These are phyloP conservation scores for Cladosporium sp. DNA, from an alignment of 2,329 filamentous ascomycete genomes.

Conservation along the genomic window DNA sequence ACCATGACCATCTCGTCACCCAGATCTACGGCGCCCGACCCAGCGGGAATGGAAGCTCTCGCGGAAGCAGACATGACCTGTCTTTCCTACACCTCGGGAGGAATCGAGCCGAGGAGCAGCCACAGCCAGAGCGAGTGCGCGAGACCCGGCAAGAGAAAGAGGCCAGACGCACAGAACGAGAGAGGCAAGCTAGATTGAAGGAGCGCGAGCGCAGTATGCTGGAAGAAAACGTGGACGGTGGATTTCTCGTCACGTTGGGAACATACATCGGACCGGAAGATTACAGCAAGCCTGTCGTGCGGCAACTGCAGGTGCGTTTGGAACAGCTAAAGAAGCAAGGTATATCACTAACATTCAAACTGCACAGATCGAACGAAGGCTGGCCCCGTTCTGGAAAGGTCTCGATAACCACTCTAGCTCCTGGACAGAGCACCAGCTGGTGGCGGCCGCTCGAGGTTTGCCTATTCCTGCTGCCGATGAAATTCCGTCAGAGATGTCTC, in stretches of 20 bases:
- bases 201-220: constrained; percentile 88
- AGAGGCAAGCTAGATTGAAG: constrained; percentile 71
- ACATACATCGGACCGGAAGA: constrained; percentile 92
- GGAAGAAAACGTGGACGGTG: constrained; percentile 92
- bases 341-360: constrained; percentile 12
- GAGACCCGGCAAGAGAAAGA: constrained; percentile 93
- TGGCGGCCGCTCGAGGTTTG: constrained; percentile 82
- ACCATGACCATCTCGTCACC: constrained; percentile 31
- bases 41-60: constrained; percentile 38
- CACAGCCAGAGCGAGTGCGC: constrained; percentile 58
- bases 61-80: constrained; percentile 59
- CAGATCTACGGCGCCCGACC: constrained; percentile 47
- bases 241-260: constrained; percentile 89
- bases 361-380: constrained; percentile 77
- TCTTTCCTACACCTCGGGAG: constrained; percentile 58
- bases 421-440: constrained; percentile 95
- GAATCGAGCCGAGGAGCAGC: constrained; percentile 45
- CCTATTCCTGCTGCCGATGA: constrained; percentile 82
- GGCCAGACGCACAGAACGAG: constrained; percentile 78
- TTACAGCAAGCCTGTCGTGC: constrained; percentile 83
- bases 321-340: constrained; percentile 52
- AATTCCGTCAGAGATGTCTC: constrained; percentile 68
- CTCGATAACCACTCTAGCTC: constrained; percentile 83
- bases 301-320: constrained; percentile 63
- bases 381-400: constrained; percentile 95